These are phyloP conservation scores for Acephala macrosclerotiorum DNA, from an alignment of 2,329 filamentous ascomycete species.

Conservation along the genomic window DNA sequence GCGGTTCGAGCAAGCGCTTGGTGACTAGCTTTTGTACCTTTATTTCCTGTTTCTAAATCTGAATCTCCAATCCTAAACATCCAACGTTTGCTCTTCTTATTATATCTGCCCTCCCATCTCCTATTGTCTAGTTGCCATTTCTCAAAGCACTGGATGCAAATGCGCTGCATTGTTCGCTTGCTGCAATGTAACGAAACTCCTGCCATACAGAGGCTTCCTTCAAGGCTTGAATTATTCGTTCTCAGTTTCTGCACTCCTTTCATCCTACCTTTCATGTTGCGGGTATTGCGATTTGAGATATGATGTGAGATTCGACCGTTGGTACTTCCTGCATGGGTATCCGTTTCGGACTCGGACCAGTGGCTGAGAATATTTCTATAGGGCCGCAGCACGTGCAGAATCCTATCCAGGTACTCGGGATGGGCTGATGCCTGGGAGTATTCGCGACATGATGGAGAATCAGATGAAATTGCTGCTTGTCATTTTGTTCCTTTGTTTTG, in stretches of 20 bases:
- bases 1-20: constrained; percentile 18
- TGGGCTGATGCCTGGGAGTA: not conserved
- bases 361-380: constrained; percentile 12
- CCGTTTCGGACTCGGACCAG: not conserved
- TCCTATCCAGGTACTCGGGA: constrained; percentile 3
- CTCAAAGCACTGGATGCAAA: not conserved
- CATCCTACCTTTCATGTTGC: not conserved
- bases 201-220: too few species aligned
- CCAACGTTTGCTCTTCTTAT: constrained; percentile 3
- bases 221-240: not conserved
- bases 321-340: not conserved
- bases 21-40: not conserved
- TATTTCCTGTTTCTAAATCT: constrained; percentile 7
- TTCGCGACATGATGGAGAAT: not conserved
- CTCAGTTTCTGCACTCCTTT: not conserved
- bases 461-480: not conserved
- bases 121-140: not conserved
- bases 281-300: not conserved
- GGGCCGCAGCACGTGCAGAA: constrained; percentile 9
- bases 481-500: not conserved
- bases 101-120: constrained; percentile 8
- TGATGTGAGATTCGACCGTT: constrained; percentile 1
- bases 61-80: not conserved
- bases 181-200: constrained; percentile 3
- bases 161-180: not conserved